phyloP scores from a whole-genome alignment of 2,329 filamentous ascomycete genomes.

The Penicillium sp. region DNA sequence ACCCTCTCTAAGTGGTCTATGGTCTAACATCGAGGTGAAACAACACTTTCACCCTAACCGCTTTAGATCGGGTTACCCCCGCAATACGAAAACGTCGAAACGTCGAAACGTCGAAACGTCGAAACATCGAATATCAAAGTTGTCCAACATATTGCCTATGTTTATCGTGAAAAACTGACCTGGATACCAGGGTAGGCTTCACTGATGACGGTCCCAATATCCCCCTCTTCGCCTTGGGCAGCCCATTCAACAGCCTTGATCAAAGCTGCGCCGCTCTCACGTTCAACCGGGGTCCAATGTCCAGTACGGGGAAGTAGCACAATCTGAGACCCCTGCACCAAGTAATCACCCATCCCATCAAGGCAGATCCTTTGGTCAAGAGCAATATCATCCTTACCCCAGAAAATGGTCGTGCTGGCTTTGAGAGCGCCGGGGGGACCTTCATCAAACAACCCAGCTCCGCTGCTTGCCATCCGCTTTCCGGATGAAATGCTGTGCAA shows the following conservation, averaged over 20 bases:
- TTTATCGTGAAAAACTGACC: constrained; percentile 35
- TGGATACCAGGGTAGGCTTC: constrained; percentile 36
- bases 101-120: not conserved
- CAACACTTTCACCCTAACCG: constrained; percentile 1
- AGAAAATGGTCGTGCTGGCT: constrained; percentile 55
- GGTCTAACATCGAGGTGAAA: not conserved
- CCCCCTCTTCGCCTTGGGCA: constrained; percentile 37
- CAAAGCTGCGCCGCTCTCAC: constrained; percentile 44
- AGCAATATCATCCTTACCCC: constrained; percentile 54
- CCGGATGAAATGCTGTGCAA: constrained; percentile 47
- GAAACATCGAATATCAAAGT: not conserved
- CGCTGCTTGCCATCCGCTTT: constrained; percentile 37
- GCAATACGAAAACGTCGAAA: not conserved
- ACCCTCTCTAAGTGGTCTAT: not conserved
- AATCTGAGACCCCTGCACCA: constrained; percentile 52
- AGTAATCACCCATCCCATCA: constrained; percentile 54
- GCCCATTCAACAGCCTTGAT: constrained; percentile 44
- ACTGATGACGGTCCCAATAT: constrained; percentile 33
- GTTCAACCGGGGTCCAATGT: constrained; percentile 56
- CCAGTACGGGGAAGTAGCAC: constrained; percentile 51
- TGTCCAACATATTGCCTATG: not conserved
- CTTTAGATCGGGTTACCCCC: not conserved
- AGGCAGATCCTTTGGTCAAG: constrained; percentile 52
- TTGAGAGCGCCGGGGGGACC: constrained; percentile 49
- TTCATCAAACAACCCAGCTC: constrained; percentile 47